Base-by-base conservation (phyloP, 805 yeast species). In the Candida maesae region DNA sequence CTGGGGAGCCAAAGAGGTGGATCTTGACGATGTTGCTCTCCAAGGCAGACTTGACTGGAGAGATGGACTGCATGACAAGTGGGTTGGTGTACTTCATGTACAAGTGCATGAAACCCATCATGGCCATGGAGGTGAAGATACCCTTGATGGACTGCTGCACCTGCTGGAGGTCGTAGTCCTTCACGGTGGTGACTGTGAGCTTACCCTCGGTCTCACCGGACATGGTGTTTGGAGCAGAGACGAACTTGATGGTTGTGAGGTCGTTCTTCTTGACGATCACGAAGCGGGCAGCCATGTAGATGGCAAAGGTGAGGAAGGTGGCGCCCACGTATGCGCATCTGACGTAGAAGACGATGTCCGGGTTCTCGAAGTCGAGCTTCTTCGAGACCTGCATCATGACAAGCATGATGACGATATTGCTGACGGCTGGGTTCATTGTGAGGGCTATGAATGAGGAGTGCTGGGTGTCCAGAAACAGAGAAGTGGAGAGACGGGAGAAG, bases 41-140 rank as follows among this genome's bases (percentile, higher is more conserved):
- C 42, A 88, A 68, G 35, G 95, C 95, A 54, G 85, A 71, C 78
- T 93, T 93, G 57, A 93, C 70, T 38, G 96, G 91, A 39, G 95
- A 78, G 55, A 93, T 78, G 50, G 90, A 81, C 73, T 93, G 98
- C 89, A 91, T 84, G 53, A 93, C 80, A 63, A 93, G 77, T 45
- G 99, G 99, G 70, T 93, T 89, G 65, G 97, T 89, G 76, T 88
- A 93, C 68, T 88, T 84, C 95, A 93, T 79, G 79, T 91, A 91
- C 48, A 93, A 60, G 68, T 93, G 99, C 98, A 91, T 90, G 81
- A 91, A 85, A 19, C 84, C 95, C 90, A 93, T 90, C 95, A 93
- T 88, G 57, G 95, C 96, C 54, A 90, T 62, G 50, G 95, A 84
- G 49, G 95, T 85, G 74, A 83, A 81, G 52, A 88, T 77, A 50